Evolutionary conservation across 2,329 filamentous ascomycete genomes (phyloP).

Genomic region (Aspergillus udagawae): DNA sequence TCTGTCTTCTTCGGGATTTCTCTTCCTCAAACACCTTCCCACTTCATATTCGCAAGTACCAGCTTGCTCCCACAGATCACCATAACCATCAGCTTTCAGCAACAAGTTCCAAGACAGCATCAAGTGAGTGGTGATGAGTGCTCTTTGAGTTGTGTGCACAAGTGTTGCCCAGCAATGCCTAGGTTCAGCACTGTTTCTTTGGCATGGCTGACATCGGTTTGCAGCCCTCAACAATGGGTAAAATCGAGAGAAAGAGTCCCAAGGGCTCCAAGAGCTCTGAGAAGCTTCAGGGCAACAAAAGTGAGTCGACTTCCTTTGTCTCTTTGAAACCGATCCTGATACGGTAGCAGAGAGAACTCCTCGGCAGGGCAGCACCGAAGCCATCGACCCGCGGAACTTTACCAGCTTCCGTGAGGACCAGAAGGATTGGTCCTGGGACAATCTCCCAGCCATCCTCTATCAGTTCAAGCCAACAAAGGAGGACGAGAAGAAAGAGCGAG

Average conservation of each 20-base stretch:
- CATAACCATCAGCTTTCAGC: neutral
- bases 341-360: slow-evolving; percentile 3
- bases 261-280: neutral
- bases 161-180: neutral
- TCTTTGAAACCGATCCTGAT: neutral
- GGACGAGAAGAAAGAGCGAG: neutral
- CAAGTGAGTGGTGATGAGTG: neutral
- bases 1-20: neutral
- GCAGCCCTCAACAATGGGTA: neutral
- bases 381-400: slow-evolving; percentile 9
- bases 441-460: slow-evolving; percentile 22
- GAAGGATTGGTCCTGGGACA: slow-evolving; percentile 16
- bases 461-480: slow-evolving; percentile 11
- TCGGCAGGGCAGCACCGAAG: slow-evolving; percentile 10
- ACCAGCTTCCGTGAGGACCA: slow-evolving; percentile 13
- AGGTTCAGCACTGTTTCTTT: neutral
- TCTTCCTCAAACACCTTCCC: neutral
- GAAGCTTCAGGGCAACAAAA: neutral
- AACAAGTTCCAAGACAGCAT: neutral
- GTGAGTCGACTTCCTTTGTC: neutral
- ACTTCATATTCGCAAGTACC: neutral
- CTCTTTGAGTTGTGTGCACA: neutral
- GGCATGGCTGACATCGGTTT: neutral
- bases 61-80: neutral
- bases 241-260: neutral